These are phyloP conservation scores for Candida quercuum DNA, from an alignment of 805 yeast genomes.

Conservation along the genomic window DNA sequence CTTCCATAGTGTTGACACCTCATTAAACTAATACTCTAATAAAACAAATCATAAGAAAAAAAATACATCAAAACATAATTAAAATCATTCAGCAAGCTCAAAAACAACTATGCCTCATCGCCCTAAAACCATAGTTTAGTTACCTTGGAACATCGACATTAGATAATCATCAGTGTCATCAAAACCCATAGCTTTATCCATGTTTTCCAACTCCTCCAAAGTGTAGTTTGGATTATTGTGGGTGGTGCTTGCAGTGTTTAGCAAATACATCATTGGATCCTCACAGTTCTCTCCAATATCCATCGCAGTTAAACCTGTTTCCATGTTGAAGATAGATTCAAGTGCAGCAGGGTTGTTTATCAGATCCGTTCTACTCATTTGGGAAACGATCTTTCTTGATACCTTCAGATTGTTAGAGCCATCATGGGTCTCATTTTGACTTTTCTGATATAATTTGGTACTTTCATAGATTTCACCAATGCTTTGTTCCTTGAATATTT, in stretches of 20 bases:
- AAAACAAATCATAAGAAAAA: no score
- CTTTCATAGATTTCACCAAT: no score
- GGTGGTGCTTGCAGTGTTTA: constrained; percentile 11
- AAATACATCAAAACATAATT: constrained; percentile 2
- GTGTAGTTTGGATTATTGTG: constrained; percentile 14
- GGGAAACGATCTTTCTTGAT: no score
- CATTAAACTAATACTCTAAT: no score
- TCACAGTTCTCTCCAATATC: constrained; percentile 9
- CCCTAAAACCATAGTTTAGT: constrained; percentile 7
- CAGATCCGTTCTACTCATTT: no score
- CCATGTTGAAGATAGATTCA: not conserved
- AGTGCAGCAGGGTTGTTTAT: not conserved
- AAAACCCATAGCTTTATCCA: constrained; percentile 26
- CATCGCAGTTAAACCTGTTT: not conserved
- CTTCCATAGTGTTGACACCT: no score
- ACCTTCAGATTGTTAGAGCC: no score
- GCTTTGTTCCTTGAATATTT: no score
- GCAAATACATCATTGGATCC: constrained; percentile 19
- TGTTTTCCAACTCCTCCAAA: constrained; percentile 21
- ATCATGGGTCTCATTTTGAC: no score
- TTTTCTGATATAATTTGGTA: no score
- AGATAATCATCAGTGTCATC: constrained; percentile 21
- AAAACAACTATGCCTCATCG: no score
- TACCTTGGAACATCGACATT: constrained; percentile 21
- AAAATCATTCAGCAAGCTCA: no score